Conservation (phyloP, 805 yeast genomes). For the Starmera amethionina region DNA sequence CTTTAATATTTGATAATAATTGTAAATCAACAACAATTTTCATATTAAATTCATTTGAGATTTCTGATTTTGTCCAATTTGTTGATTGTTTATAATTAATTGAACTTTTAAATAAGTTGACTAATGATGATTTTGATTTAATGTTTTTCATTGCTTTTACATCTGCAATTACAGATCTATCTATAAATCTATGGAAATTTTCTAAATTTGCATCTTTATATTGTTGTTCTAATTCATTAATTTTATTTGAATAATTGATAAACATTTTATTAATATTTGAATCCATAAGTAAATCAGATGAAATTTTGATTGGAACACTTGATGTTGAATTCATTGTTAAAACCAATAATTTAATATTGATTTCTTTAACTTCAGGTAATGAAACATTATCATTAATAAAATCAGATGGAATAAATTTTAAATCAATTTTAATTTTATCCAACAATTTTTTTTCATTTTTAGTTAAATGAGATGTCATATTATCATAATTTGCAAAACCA, state of each 20-base stretch:
- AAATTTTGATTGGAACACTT: constrained; percentile 33
- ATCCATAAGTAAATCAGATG: constrained; percentile 20
- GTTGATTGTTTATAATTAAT: constrained; percentile 3
- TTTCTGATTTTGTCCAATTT: constrained; percentile 20
- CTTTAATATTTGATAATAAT: constrained; percentile 30
- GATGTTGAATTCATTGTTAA: constrained; percentile 24
- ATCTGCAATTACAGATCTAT: constrained; percentile 7
- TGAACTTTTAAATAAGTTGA: neutral
- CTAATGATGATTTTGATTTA: constrained; percentile 4
- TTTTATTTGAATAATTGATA: constrained; percentile 2
- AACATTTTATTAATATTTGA: constrained; percentile 18
- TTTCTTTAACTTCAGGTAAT: constrained; percentile 18
- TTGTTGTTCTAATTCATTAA: constrained; percentile 9
- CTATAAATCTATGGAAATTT: constrained; percentile 6
- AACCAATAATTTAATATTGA: constrained; percentile 22
- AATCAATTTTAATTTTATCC: constrained; percentile 18
- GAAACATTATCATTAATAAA: constrained; percentile 13
- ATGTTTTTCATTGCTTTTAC: constrained; percentile 13
- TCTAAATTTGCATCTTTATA: constrained; percentile 4
- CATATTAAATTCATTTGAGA: constrained; percentile 21
- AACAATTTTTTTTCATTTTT: constrained; percentile 20
- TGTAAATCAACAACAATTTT: constrained; percentile 31
- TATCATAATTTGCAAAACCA: constrained; percentile 25
- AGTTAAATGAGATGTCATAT: constrained; percentile 17
- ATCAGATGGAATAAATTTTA: constrained; percentile 21